Evolutionary conservation across 371 early-diverging fungal genomes (phyloP).

Genomic region (Dichotomocladium elegans): DNA sequence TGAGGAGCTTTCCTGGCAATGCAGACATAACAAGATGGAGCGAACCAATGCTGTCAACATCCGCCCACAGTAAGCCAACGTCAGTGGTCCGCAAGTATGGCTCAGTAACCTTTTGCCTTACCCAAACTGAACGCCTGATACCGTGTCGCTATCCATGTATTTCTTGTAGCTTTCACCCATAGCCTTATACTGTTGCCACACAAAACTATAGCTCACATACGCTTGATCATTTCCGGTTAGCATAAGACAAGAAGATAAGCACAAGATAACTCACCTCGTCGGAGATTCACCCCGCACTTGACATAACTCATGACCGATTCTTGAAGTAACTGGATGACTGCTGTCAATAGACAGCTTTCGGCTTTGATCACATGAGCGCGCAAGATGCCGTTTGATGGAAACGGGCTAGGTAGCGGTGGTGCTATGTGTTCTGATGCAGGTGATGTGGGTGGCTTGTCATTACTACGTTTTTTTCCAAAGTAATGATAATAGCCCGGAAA

Average conservation of each 20-base stretch:
- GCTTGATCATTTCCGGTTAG: slow-evolving; percentile 13
- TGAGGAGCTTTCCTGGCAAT: slow-evolving; percentile 52
- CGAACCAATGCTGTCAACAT: slow-evolving; percentile 50
- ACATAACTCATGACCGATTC: slow-evolving; percentile 60
- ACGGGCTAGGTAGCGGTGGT: not conserved
- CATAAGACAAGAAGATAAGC: not conserved
- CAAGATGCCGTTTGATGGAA: slow-evolving; percentile 51
- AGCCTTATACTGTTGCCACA: slow-evolving; percentile 46
- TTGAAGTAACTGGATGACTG: slow-evolving; percentile 52
- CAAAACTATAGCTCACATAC: slow-evolving; percentile 38
- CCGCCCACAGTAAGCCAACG: too few relatives aligned
- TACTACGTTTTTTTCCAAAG: slow-evolving; percentile 1
- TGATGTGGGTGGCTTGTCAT: not conserved
- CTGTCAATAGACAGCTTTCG: slow-evolving; percentile 55
- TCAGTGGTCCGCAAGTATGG: too few relatives aligned
- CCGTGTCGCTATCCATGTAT: slow-evolving; percentile 44
- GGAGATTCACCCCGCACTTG: slow-evolving; percentile 51
- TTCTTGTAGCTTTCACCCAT: slow-evolving; percentile 30
- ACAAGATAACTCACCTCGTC: slow-evolving; percentile 17
- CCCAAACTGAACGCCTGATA: slow-evolving; percentile 50
- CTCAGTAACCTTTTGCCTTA: too few relatives aligned
- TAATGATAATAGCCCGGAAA: slow-evolving; percentile 30
- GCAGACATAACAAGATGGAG: slow-evolving; percentile 56
- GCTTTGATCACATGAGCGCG: slow-evolving; percentile 58
- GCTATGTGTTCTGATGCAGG: not conserved